Evolutionary conservation across 1,139 yeast species (phyloP).

Genomic region (Suhomyces atakaporum): DNA sequence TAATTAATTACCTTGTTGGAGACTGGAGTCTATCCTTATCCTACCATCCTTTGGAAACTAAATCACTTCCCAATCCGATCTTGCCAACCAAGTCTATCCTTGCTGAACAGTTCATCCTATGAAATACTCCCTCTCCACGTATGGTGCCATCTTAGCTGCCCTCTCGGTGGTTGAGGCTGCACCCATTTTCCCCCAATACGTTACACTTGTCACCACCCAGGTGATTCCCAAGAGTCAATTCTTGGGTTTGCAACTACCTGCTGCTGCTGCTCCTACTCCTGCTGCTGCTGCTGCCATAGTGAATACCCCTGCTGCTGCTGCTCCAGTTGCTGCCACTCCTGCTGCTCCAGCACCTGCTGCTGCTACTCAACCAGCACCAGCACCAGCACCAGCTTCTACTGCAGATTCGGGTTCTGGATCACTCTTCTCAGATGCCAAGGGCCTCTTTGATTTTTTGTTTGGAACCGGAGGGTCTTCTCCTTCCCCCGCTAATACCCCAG

Average conservation of each 20-base stretch:
- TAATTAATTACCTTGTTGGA: too few relatives aligned
- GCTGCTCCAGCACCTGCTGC: conserved; percentile 12
- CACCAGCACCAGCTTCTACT: conserved; percentile 11
- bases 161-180: conserved; percentile 17
- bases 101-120: conserved; percentile 3
- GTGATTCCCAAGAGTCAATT: conserved; percentile 2
- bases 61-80: too few relatives aligned
- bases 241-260: conserved; percentile 18
- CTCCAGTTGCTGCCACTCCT: conserved; percentile 10
- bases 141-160: conserved; percentile 13
- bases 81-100: background rate
- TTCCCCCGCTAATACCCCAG: conserved; percentile 6
- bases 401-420: conserved; percentile 9
- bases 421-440: conserved; percentile 13
- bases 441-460: conserved; percentile 16
- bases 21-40: too few relatives aligned
- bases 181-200: conserved; percentile 17
- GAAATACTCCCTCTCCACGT: conserved; percentile 14
- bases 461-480: conserved; percentile 9
- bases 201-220: conserved; percentile 22
- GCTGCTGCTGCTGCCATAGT: conserved; percentile 11
- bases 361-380: conserved; percentile 11
- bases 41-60: too few relatives aligned
- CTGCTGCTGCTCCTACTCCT: conserved; percentile 17
- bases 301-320: conserved; percentile 8